These are phyloP conservation scores for Oryza meyeriana DNA, from an alignment of 176 grass and related monocot species.

Conservation along the genomic window DNA sequence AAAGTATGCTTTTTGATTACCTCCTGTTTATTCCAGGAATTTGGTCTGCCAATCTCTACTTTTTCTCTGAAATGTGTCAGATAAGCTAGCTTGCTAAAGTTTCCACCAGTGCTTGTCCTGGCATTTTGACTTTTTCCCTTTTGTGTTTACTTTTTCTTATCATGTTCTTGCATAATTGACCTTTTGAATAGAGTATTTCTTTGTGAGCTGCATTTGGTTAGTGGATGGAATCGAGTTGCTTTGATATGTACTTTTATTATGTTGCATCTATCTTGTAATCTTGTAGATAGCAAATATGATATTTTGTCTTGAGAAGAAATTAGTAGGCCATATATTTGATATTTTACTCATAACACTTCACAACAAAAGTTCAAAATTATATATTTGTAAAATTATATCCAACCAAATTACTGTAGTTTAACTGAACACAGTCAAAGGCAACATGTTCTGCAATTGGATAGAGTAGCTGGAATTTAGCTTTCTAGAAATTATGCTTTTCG, in stretches of 20 bases:
- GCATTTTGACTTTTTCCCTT: constrained; percentile 24
- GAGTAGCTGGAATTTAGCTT: background rate
- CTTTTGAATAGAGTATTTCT: background rate
- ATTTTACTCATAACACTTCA: background rate
- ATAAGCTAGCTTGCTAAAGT: constrained; percentile 12
- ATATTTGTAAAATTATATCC: background rate
- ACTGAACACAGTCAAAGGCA: background rate
- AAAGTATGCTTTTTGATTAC: background rate
- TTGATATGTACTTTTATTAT: background rate
- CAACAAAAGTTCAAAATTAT: background rate
- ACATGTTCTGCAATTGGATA: background rate
- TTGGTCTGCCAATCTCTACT: background rate
- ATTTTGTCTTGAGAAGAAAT: background rate
- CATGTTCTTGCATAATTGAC: constrained; percentile 23
- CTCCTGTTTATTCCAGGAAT: background rate
- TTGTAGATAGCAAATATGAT: background rate
- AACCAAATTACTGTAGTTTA: background rate
- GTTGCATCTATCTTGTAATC: background rate
- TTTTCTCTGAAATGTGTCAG: constrained; percentile 30
- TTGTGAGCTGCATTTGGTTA: background rate
- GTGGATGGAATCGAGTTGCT: background rate
- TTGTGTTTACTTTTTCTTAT: background rate
- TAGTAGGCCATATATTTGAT: background rate
- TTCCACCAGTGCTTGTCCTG: constrained; percentile 1
- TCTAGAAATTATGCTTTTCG: background rate